Percentiles rank a stretch among this genome's conserved stretches.
phyloP scores from a whole-genome alignment of 2,329 filamentous ascomycete genomes.

The Colletotrichum trifolii region DNA sequence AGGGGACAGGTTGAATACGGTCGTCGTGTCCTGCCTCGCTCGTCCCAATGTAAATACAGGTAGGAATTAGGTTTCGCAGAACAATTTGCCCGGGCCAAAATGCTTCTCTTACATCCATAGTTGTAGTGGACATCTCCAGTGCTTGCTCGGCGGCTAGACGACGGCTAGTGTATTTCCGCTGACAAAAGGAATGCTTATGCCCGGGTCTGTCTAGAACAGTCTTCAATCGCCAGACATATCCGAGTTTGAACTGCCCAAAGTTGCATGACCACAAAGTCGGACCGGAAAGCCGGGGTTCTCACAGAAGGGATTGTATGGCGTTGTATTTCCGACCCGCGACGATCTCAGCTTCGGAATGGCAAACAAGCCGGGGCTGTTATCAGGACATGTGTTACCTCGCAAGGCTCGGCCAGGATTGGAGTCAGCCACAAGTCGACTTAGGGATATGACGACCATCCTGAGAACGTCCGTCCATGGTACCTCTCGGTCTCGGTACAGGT shows the following conservation, averaged over 20 bases:
- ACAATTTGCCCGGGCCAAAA: background rate
- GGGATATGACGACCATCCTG: background rate
- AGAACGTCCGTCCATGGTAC: background rate
- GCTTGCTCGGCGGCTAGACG: conserved; percentile 9
- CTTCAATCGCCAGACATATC: background rate
- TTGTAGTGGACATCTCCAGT: conserved; percentile 10
- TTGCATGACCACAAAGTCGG: conserved; percentile 4
- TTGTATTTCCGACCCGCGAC: background rate
- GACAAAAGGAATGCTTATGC: conserved; percentile 8
- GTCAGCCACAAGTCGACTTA: conserved; percentile 14
- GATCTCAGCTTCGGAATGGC: conserved; percentile 21
- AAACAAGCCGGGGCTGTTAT: conserved; percentile 2
- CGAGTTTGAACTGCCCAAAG: background rate
- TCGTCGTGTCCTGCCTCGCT: conserved; percentile 13
- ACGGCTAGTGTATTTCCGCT: background rate
- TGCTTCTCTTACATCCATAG: background rate
- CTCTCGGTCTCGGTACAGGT: background rate
- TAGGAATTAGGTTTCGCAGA: no score
- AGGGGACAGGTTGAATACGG: conserved; percentile 13
- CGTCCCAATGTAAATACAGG: conserved; percentile 21
- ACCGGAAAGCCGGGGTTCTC: conserved; percentile 21
- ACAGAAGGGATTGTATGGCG: background rate
- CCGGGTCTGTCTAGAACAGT: background rate
- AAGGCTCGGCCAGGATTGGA: conserved; percentile 5
- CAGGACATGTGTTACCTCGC: conserved; percentile 9